Conservation (phyloP, 2,329 filamentous ascomycete species). For the Knufia petricola region DNA sequence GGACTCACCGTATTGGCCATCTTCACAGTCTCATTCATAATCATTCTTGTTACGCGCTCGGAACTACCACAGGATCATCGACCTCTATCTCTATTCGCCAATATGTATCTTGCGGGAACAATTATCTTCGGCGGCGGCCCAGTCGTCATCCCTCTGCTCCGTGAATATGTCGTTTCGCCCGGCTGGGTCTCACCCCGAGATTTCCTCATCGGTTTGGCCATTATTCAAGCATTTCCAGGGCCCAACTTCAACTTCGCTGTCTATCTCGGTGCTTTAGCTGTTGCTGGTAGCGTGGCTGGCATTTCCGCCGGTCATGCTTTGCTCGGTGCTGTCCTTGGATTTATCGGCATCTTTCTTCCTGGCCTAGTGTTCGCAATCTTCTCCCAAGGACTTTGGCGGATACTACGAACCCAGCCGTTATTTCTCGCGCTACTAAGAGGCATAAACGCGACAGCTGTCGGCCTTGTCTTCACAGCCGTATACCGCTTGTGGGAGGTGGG, state of each 20-base stretch:
- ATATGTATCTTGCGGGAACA: constrained; percentile 65
- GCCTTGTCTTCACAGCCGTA: constrained; percentile 55
- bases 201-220: constrained; percentile 62
- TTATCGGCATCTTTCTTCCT: constrained; percentile 35
- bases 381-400: constrained; percentile 44
- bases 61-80: constrained; percentile 34
- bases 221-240: constrained; percentile 61
- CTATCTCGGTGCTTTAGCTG: constrained; percentile 46
- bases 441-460: constrained; percentile 52
- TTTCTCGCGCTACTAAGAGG: constrained; percentile 46
- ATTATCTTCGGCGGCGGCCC: constrained; percentile 57
- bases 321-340: constrained; percentile 44
- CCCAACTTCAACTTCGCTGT: constrained; percentile 47
- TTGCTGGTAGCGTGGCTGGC: constrained; percentile 30
- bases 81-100: constrained; percentile 55
- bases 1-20: constrained; percentile 34
- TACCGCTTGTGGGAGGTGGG: constrained; percentile 56
- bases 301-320: constrained; percentile 28
- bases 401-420: constrained; percentile 36
- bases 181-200: constrained; percentile 62
- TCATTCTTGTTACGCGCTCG: constrained; percentile 44
- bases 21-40: constrained; percentile 23
- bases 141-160: constrained; percentile 54
- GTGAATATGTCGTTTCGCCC: constrained; percentile 53
- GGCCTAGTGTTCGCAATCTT: constrained; percentile 29